Base-by-base conservation (phyloP, 2,329 filamentous ascomycete species). In the Phaeosphaeria sp. region DNA sequence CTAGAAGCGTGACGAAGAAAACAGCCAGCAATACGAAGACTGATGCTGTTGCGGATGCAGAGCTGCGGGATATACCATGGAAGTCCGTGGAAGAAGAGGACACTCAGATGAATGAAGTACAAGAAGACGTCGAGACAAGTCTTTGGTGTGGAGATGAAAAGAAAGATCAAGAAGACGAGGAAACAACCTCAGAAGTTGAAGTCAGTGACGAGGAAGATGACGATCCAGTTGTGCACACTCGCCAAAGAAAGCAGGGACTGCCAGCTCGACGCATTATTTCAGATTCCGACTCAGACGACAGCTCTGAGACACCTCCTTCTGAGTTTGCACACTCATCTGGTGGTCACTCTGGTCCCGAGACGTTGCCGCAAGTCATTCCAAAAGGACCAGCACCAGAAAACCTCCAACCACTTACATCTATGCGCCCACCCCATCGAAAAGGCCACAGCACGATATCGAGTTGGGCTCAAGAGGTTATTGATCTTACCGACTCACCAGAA, bases 381-480 rank as follows among this genome's bases (percentile, higher is more conserved):
- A 21, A 27, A 21, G 50, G 61, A 25, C 23, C 46, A 20, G 48
- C 36, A 33, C 21, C 18, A 41, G 25, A 54, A 59, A 5, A 33
- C 51, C 10, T 25, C 18, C 21, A 47, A 13, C 7, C 44, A 43
- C 23, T 68, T n/a, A 57, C 54, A 3, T 71, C 68, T 1, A 64
- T 67, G 60, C 58, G 62, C 49, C 63, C 68, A 11, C 66, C 66
- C 47, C 62, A 67, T 42, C 56, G 56, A 25, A 73, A 75, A 33
- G 72, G 63, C 10, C 60, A 67, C 39, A 70, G 61, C 50, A 64
- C 67, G 1, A 69, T 71, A 46, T 72, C 68, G 6, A 71, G 68
- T 18, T 75, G 71, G 67, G 67, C 68, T 3, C 67, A 72, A 52
- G 69, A 73, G 33, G 71, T 75, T 15, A 66, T 76, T 41, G 73